Evolutionary conservation across 2,329 filamentous ascomycete species (phyloP).

Genomic region (Emmonsia crescens): DNA sequence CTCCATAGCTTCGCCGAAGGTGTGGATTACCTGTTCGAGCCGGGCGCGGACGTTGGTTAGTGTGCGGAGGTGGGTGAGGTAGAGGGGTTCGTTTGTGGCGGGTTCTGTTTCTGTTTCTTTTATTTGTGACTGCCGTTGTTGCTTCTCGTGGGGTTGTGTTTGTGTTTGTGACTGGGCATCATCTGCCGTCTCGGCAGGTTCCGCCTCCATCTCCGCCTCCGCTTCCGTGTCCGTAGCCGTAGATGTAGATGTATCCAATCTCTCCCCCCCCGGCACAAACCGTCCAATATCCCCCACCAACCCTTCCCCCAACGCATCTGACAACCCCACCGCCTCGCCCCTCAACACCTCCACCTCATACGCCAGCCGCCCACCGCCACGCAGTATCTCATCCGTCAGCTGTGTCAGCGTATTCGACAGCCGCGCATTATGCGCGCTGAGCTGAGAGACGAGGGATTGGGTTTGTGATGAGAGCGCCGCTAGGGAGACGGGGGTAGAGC

Average conservation of each 20-base stretch:
- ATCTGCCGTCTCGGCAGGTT: conserved; percentile 2
- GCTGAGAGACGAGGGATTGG: conserved; percentile 72
- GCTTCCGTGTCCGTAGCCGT: conserved; percentile 3
- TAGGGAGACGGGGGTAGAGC: conserved; percentile 43
- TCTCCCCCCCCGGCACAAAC: conserved; percentile 51
- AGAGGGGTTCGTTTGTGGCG: conserved; percentile 52
- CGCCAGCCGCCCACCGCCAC: conserved; percentile 74
- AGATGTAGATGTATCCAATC: conserved; percentile 4
- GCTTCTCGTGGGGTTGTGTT: conserved; percentile 1
- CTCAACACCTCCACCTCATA: conserved; percentile 90
- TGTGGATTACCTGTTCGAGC: conserved; percentile 81
- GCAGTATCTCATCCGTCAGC: conserved; percentile 86
- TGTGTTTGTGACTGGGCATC: background rate
- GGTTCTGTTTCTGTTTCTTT: background rate
- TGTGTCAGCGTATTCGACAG: conserved; percentile 73
- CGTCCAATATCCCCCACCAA: conserved; percentile 60
- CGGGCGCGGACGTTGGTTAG: conserved; percentile 70
- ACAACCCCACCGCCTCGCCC: conserved; percentile 74
- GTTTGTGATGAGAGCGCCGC: conserved; percentile 70
- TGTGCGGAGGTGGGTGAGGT: conserved; percentile 69
- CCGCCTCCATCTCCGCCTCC: background rate
- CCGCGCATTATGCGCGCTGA: conserved; percentile 78
- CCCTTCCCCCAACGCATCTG: conserved; percentile 61
- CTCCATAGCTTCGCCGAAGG: conserved; percentile 91
- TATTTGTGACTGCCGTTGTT: conserved; percentile 1